phyloP scores from a whole-genome alignment of 805 yeast species.

The Wickerhamiella galacta region DNA sequence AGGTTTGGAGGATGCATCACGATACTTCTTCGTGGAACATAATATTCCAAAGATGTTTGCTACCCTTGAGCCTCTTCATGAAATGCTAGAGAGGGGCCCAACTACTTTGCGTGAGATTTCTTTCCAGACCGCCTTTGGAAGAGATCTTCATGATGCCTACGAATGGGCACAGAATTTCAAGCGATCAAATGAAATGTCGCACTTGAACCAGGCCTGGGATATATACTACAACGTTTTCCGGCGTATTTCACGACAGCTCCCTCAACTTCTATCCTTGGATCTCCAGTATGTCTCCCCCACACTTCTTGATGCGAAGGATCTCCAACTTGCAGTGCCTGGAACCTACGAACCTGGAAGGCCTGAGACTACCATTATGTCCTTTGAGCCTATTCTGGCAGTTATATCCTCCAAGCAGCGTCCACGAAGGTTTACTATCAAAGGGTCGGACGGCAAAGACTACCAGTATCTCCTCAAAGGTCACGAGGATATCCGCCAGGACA shows the following conservation, averaged over 20 bases:
- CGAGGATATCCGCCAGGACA: slow-evolving; percentile 95
- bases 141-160: slow-evolving; percentile 81
- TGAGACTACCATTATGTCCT: slow-evolving; percentile 49
- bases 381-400: slow-evolving; percentile 72
- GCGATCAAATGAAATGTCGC: slow-evolving; percentile 70
- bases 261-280: slow-evolving; percentile 72
- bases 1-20: slow-evolving; percentile 90
- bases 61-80: slow-evolving; percentile 76
- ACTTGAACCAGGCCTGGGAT: slow-evolving; percentile 95
- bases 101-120: slow-evolving; percentile 86
- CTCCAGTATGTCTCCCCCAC: slow-evolving; percentile 89
- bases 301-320: slow-evolving; percentile 54
- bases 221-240: slow-evolving; percentile 87
- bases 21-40: slow-evolving; percentile 84
- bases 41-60: slow-evolving; percentile 90
- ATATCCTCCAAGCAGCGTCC: slow-evolving; percentile 95
- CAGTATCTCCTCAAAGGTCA: slow-evolving; percentile 79
- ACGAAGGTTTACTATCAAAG: slow-evolving; percentile 58
- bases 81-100: slow-evolving; percentile 65
- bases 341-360: slow-evolving; percentile 77
- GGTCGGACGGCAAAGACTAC: slow-evolving; percentile 86
- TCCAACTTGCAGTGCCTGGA: slow-evolving; percentile 87
- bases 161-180: slow-evolving; percentile 85
- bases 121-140: slow-evolving; percentile 82
- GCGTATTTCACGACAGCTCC: slow-evolving; percentile 73